These are phyloP conservation scores for Gymnopus androsaceus DNA, from an alignment of 1,284 basidiomycete genomes.

Conservation along the genomic window DNA sequence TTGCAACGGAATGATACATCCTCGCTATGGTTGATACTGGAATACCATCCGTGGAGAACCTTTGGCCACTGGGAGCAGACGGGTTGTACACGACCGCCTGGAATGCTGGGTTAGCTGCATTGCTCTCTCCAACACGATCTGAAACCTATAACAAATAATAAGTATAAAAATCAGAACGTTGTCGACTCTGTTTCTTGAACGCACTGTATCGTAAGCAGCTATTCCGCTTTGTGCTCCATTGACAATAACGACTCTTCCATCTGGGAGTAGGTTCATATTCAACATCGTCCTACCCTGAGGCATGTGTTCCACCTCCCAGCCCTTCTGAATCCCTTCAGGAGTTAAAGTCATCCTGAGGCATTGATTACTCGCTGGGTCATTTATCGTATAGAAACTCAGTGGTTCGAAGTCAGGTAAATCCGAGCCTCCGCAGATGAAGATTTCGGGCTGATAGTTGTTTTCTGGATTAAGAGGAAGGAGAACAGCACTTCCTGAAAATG, in stretches of 20 bases:
- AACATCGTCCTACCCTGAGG: slow-evolving; percentile 45
- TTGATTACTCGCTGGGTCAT: slow-evolving; percentile 44
- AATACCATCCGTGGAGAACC: slow-evolving; percentile 48
- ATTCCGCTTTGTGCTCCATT: slow-evolving; percentile 49
- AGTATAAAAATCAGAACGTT: too few relatives aligned
- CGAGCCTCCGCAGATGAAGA: slow-evolving; percentile 52
- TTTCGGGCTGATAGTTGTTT: slow-evolving; percentile 45
- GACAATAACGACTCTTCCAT: slow-evolving; percentile 51
- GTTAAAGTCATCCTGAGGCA: slow-evolving; percentile 43
- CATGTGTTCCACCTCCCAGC: slow-evolving; percentile 42
- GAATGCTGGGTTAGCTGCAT: slow-evolving; percentile 27
- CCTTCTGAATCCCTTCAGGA: slow-evolving; percentile 36
- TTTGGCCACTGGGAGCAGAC: slow-evolving; percentile 40
- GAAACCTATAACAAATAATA: too few relatives aligned
- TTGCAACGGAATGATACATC: slow-evolving; percentile 47
- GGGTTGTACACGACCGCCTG: slow-evolving; percentile 56
- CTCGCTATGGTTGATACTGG: slow-evolving; percentile 45
- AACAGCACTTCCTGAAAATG: slow-evolving; percentile 40
- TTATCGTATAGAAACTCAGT: slow-evolving; percentile 35
- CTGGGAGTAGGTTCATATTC: slow-evolving; percentile 51
- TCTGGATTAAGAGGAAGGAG: slow-evolving; percentile 50
- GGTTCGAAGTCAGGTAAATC: slow-evolving; percentile 31
- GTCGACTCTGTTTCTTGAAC: too few relatives aligned
- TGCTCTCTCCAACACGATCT: too few relatives aligned
- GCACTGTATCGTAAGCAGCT: slow-evolving; percentile 49